These are phyloP conservation scores for Zea luxurians DNA, from an alignment of 176 grass and related monocot species.

Conservation along the genomic window DNA sequence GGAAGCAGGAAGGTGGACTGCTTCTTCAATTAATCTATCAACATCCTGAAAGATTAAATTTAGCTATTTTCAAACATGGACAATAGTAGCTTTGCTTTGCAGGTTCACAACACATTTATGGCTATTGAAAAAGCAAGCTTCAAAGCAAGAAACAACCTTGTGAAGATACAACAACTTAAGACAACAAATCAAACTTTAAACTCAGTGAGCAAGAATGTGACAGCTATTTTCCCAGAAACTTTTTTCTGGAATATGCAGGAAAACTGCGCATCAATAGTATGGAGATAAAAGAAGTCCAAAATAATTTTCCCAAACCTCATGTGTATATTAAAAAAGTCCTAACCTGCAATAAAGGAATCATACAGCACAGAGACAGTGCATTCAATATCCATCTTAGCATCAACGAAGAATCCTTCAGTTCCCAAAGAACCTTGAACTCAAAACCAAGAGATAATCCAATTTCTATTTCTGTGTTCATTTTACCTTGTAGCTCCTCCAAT, in stretches of 20 bases:
- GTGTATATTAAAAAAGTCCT: neutral
- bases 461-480: conserved; percentile 57
- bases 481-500: conserved; percentile 56
- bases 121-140: neutral
- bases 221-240: neutral
- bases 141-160: conserved; percentile 1
- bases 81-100: neutral
- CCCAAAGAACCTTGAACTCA: conserved; percentile 60
- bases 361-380: conserved; percentile 63
- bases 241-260: too few species aligned
- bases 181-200: neutral
- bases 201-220: neutral
- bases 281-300: too few species aligned
- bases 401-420: conserved; percentile 50
- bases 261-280: too few species aligned
- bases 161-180: neutral
- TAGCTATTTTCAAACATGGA: conserved; percentile 13
- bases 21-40: conserved; percentile 69
- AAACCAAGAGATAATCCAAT: conserved; percentile 65
- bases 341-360: conserved; percentile 66
- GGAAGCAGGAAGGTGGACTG: conserved; percentile 41
- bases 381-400: conserved; percentile 61
- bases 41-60: conserved; percentile 65
- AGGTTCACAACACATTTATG: conserved; percentile 10
- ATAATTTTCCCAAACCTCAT: neutral